These are phyloP conservation scores for Penstemon barbatus DNA, from an alignment of 257 asterid species.

Conservation along the genomic window DNA sequence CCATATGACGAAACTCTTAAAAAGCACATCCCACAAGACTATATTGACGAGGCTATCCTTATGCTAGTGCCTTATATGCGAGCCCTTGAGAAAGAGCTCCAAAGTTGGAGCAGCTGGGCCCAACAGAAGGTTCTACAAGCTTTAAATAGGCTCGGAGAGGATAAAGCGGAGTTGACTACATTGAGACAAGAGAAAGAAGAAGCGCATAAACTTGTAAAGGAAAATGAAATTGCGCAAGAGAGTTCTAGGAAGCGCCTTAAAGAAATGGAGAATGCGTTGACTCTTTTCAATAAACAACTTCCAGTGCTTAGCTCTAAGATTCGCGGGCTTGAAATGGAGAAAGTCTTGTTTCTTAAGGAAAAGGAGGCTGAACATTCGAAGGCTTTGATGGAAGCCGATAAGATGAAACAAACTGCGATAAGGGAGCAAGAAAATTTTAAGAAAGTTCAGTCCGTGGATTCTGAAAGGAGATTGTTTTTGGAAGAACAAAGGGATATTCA, in stretches of 20 bases:
- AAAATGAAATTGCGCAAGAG: constrained; percentile 60
- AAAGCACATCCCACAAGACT: constrained; percentile 50
- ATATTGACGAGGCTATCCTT: constrained; percentile 51
- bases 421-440: constrained; percentile 55
- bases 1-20: constrained; percentile 48
- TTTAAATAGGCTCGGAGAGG: constrained; percentile 63
- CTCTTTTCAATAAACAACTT: constrained; percentile 45
- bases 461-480: constrained; percentile 40
- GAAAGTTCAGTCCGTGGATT: constrained; percentile 44
- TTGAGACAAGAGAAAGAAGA: constrained; percentile 75
- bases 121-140: constrained; percentile 74
- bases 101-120: constrained; percentile 69
- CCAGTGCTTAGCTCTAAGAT: constrained; percentile 42
- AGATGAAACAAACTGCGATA: constrained; percentile 41
- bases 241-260: constrained; percentile 49
- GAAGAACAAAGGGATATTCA: constrained; percentile 42
- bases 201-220: constrained; percentile 50
- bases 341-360: constrained; percentile 37
- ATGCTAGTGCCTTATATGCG: constrained; percentile 39
- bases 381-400: constrained; percentile 32
- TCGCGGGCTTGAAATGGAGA: constrained; percentile 48
- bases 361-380: constrained; percentile 46
- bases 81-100: constrained; percentile 50
- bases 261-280: constrained; percentile 63
- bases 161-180: constrained; percentile 57